A percentile compares a stretch with the other conserved stretches of the same genome.
These are phyloP conservation scores for Lactifluus pinguis DNA, from an alignment of 768 basidiomycete genomes.

Conservation along the genomic window DNA sequence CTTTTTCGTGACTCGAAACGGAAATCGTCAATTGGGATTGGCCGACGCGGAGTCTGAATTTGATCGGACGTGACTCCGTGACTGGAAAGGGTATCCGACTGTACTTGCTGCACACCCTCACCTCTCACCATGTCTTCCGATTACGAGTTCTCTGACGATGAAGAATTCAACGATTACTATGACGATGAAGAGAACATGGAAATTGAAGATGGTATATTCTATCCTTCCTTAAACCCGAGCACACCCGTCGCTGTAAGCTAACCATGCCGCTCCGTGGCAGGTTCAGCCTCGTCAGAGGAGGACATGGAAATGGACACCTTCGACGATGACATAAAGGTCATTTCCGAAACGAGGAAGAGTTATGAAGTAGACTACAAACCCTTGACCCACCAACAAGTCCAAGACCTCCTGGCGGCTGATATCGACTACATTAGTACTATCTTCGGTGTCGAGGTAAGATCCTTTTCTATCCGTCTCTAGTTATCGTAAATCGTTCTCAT, in stretches of 20 bases:
- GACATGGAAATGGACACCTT: conserved; percentile 65
- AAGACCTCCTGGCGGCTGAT: conserved; percentile 68
- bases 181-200: conserved; percentile 61
- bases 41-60: conserved; percentile 11
- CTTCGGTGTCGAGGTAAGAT: conserved; percentile 80
- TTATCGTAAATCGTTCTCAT: not conserved
- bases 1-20: conserved; percentile 1
- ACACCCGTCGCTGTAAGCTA: conserved; percentile 19
- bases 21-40: not conserved
- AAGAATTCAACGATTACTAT: conserved; percentile 48
- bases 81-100: not conserved
- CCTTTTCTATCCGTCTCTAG: not conserved
- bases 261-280: conserved; percentile 23
- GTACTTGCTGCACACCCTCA: conserved; percentile 1
- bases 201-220: conserved; percentile 45
- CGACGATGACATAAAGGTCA: conserved; percentile 54
- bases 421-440: conserved; percentile 83
- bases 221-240: conserved; percentile 3
- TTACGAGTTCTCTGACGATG: conserved; percentile 64
- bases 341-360: conserved; percentile 45
- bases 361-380: conserved; percentile 85
- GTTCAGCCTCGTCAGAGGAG: conserved; percentile 39
- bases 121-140: conserved; percentile 45
- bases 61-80: not conserved
- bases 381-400: conserved; percentile 62